Conservation (phyloP, 1,284 basidiomycete species). For the Schizophyllum commune region DNA sequence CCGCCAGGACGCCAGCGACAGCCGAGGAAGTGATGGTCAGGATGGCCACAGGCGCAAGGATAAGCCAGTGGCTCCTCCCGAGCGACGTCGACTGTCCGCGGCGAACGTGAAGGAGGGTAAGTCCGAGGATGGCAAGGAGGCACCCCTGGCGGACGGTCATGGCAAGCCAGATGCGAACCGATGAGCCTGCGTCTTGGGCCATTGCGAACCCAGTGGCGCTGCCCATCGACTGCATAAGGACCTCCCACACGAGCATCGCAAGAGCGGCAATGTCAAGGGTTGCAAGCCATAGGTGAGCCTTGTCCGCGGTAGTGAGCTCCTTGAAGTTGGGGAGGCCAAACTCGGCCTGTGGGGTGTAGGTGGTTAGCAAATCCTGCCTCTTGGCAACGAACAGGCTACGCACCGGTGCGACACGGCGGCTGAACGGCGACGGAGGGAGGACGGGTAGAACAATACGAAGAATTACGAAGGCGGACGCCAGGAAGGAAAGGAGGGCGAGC, state of each 20-base stretch:
- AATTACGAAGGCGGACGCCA: slow-evolving; percentile 63
- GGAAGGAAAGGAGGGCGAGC: slow-evolving; percentile 60
- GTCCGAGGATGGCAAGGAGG: slow-evolving; percentile 46
- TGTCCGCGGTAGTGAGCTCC: slow-evolving; percentile 55
- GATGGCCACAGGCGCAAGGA: slow-evolving; percentile 55
- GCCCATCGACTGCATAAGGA: slow-evolving; percentile 40
- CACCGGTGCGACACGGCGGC: slow-evolving; percentile 61
- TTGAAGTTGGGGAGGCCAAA: slow-evolving; percentile 63
- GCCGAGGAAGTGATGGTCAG: slow-evolving; percentile 48
- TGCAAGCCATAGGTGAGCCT: slow-evolving; percentile 66
- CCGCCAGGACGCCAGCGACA: slow-evolving; percentile 50
- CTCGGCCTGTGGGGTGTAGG: slow-evolving; percentile 40
- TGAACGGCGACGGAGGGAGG: slow-evolving; percentile 60
- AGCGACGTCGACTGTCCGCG: slow-evolving; percentile 61
- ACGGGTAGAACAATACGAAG: slow-evolving; percentile 65
- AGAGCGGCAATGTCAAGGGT: slow-evolving; percentile 54
- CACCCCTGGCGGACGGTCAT: slow-evolving; percentile 58
- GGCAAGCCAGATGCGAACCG: slow-evolving; percentile 54
- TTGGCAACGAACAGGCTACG: slow-evolving; percentile 19
- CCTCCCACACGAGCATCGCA: slow-evolving; percentile 57
- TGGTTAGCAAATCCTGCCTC: slow-evolving; percentile 14
- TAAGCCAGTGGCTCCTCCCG: slow-evolving; percentile 57
- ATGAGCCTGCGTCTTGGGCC: slow-evolving; percentile 40
- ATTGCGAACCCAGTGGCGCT: slow-evolving; percentile 33
- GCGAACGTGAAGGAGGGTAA: slow-evolving; percentile 62